A percentile compares a stretch with the other conserved stretches of the same genome.
These are phyloP conservation scores for Lasiosphaeris hirsuta DNA, from an alignment of 495 filamentous ascomycete genomes.

Conservation along the genomic window DNA sequence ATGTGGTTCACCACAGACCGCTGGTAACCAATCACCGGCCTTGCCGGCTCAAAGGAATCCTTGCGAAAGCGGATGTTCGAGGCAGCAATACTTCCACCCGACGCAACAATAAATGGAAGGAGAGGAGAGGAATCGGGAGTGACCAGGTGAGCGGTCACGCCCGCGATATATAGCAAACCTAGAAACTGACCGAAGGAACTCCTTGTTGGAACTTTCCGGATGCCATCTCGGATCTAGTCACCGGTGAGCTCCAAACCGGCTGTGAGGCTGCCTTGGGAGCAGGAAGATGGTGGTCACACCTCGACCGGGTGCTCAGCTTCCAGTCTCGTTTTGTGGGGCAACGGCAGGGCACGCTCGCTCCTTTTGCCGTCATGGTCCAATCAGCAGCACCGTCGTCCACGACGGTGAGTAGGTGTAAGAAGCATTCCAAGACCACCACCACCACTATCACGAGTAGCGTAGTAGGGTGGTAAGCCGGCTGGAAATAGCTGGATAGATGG, in stretches of 20 bases:
- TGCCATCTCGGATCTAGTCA: slow-evolving; percentile 20
- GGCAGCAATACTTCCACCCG: slow-evolving; percentile 5
- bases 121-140: slow-evolving; percentile 5
- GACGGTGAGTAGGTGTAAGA: background rate
- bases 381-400: background rate
- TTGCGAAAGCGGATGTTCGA: slow-evolving; percentile 20
- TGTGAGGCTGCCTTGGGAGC: slow-evolving; percentile 22
- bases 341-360: slow-evolving; percentile 13
- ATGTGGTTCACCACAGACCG: slow-evolving; percentile 3
- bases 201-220: slow-evolving; percentile 2
- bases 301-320: slow-evolving; percentile 12
- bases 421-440: background rate
- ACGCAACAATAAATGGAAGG: slow-evolving; percentile 14
- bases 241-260: slow-evolving; percentile 17
- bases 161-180: background rate
- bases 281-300: slow-evolving; percentile 19
- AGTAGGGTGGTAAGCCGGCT: background rate
- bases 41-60: slow-evolving; percentile 30
- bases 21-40: slow-evolving; percentile 24
- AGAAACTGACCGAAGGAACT: background rate
- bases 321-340: slow-evolving; percentile 22
- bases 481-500: background rate
- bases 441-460: slow-evolving; percentile 1
- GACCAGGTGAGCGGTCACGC: background rate
- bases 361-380: background rate